Conservation (phyloP, 768 basidiomycete genomes). For the Psilocybe sp. region DNA sequence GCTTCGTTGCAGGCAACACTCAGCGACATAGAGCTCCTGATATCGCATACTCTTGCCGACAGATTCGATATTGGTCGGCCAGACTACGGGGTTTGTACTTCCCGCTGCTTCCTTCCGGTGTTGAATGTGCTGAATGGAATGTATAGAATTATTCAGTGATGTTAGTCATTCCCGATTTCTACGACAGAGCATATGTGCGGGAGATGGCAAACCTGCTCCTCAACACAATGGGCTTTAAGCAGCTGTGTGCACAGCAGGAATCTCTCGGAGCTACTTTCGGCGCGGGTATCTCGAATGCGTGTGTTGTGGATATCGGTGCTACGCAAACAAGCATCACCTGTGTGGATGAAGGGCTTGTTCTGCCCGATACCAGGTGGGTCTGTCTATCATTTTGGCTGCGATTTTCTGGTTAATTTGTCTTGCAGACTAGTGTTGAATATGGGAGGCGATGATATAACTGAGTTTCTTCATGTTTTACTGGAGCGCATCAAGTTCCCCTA, state of each 20-base stretch:
- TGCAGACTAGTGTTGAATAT: constrained; percentile 75
- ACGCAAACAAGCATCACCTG: constrained; percentile 82
- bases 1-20: constrained; percentile 63
- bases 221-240: constrained; percentile 84
- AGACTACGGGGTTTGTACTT: constrained; percentile 58
- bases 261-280: constrained; percentile 92
- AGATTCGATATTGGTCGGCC: constrained; percentile 49
- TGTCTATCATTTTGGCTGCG: background rate
- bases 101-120: background rate
- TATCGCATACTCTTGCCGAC: constrained; percentile 58
- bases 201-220: constrained; percentile 74
- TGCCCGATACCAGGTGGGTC: constrained; percentile 80
- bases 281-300: constrained; percentile 91
- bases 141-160: constrained; percentile 86
- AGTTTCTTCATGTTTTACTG: constrained; percentile 79
- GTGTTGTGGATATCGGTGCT: constrained; percentile 94
- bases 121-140: background rate
- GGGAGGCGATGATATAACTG: constrained; percentile 94
- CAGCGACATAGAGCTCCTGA: constrained; percentile 74
- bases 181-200: constrained; percentile 80
- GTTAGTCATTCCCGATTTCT: constrained; percentile 90
- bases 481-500: constrained; percentile 87
- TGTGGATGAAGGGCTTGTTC: constrained; percentile 89
- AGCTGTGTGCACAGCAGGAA: constrained; percentile 94
- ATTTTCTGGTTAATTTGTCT: constrained; percentile 6